phyloP scores from a whole-genome alignment of 83 land plant genomes.

The Thuja plicata region DNA sequence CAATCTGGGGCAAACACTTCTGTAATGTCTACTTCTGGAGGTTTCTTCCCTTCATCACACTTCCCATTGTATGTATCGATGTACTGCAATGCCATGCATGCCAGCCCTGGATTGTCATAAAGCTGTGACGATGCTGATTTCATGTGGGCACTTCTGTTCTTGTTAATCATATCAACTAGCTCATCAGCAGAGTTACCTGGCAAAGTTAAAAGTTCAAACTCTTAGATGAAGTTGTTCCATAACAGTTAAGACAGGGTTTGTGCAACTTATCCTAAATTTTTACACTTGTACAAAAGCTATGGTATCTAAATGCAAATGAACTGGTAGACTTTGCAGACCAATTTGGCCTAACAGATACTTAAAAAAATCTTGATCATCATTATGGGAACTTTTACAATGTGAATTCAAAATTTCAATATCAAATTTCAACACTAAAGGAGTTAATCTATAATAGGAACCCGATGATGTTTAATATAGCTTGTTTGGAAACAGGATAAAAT shows the following conservation, averaged over 20 bases:
- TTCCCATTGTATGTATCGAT: conserved; percentile 37
- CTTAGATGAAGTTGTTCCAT: background rate
- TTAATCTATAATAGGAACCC: too few relatives aligned
- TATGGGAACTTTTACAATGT: too few relatives aligned
- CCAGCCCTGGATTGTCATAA: conserved; percentile 61
- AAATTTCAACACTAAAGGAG: background rate
- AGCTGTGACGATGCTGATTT: conserved; percentile 19
- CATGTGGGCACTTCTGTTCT: conserved; percentile 52
- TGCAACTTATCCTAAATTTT: background rate
- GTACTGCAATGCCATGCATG: conserved; percentile 79
- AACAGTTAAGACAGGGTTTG: background rate
- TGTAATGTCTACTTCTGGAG: conserved; percentile 50
- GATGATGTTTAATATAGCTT: too few relatives aligned
- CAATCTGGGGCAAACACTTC: conserved; percentile 68
- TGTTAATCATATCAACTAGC: conserved; percentile 51
- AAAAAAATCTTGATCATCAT: too few relatives aligned
- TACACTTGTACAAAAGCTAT: background rate
- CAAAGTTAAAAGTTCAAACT: background rate
- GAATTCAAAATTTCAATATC: background rate
- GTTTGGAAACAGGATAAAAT: background rate
- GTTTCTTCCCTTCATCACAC: conserved; percentile 43
- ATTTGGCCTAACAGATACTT: background rate
- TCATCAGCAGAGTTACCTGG: conserved; percentile 72
- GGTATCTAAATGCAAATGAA: background rate
- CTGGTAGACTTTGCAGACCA: background rate